phyloP scores from a whole-genome alignment of 495 filamentous ascomycete species.

The Staphylotrichum tortipilum region DNA sequence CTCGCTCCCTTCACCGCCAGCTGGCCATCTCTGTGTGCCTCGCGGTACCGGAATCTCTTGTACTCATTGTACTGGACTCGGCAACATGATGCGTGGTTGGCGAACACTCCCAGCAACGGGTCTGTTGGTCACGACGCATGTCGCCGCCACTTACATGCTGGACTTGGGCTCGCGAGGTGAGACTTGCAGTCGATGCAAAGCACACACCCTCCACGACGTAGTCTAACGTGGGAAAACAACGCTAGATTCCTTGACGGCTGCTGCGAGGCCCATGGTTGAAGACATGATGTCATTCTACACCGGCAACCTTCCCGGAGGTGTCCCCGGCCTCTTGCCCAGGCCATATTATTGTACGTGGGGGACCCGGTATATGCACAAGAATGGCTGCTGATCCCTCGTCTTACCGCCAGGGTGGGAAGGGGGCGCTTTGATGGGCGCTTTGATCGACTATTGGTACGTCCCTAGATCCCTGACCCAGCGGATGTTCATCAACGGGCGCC shows the following conservation, averaged over 20 bases:
- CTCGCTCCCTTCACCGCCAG: too few species aligned
- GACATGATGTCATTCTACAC: constrained; percentile 64
- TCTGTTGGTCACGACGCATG: constrained; percentile 6
- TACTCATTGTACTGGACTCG: not conserved
- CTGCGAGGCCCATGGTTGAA: constrained; percentile 49
- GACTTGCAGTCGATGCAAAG: not conserved
- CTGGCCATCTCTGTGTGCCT: not conserved
- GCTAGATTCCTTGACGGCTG: constrained; percentile 57
- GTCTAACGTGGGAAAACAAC: too few species aligned
- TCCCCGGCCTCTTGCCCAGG: constrained; percentile 32
- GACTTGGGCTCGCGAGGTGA: constrained; percentile 25
- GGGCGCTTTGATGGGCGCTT: constrained; percentile 55
- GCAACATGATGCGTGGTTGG: not conserved
- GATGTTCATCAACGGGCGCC: too few species aligned
- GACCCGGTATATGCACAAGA: not conserved
- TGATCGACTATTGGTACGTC: constrained; percentile 57
- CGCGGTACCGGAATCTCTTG: not conserved
- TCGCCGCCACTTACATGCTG: constrained; percentile 20
- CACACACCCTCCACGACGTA: too few species aligned
- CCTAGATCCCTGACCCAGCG: too few species aligned
- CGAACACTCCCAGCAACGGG: constrained; percentile 1
- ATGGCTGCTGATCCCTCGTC: not conserved
- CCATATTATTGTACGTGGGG: constrained; percentile 36
- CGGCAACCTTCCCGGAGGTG: constrained; percentile 53
- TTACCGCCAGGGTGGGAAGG: constrained; percentile 70